Percentiles rank a stretch among this genome's conserved stretches.
Evolutionary conservation across 2,329 filamentous ascomycete genomes (phyloP).

Genomic region (Cercospora nicotianae): DNA sequence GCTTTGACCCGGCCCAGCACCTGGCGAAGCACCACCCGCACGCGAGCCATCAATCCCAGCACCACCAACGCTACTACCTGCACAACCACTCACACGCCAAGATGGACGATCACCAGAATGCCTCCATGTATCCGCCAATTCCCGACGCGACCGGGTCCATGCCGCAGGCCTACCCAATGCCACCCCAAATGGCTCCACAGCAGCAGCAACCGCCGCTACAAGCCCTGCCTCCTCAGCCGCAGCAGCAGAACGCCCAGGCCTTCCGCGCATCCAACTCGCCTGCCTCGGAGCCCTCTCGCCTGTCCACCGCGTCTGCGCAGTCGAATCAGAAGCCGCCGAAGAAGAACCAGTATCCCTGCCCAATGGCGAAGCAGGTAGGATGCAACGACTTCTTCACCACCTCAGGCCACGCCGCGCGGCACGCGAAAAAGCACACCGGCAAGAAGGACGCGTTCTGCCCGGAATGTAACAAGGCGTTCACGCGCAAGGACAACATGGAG

Average conservation of each 20-base stretch:
- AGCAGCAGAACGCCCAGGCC: constrained; percentile 9
- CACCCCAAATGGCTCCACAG: constrained; percentile 25
- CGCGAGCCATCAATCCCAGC: constrained; percentile 17
- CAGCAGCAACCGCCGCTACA: constrained; percentile 6
- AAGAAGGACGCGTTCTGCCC: constrained; percentile 72
- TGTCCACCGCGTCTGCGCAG: constrained; percentile 45
- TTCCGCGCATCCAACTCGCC: constrained; percentile 48
- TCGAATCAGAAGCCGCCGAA: constrained; percentile 50
- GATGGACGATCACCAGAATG: constrained; percentile 38
- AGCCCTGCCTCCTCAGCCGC: constrained; percentile 1
- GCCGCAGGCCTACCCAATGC: constrained; percentile 37
- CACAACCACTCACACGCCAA: constrained; percentile 26
- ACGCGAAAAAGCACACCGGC: constrained; percentile 80
- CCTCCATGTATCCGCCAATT: constrained; percentile 40
- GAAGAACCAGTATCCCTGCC: constrained; percentile 73
- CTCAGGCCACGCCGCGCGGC: constrained; percentile 79
- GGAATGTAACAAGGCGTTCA: constrained; percentile 77
- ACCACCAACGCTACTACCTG: constrained; percentile 28
- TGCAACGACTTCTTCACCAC: constrained; percentile 82
- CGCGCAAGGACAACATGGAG: constrained; percentile 84
- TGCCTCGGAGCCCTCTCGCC: constrained; percentile 48
- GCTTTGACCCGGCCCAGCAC: constrained; percentile 31
- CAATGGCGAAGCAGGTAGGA: constrained; percentile 67
- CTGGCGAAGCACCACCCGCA: constrained; percentile 27
- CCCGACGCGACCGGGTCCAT: constrained; percentile 37